Evolutionary conservation across 345 rosid genomes (phyloP).

Genomic region (Euclidium syriacum): DNA sequence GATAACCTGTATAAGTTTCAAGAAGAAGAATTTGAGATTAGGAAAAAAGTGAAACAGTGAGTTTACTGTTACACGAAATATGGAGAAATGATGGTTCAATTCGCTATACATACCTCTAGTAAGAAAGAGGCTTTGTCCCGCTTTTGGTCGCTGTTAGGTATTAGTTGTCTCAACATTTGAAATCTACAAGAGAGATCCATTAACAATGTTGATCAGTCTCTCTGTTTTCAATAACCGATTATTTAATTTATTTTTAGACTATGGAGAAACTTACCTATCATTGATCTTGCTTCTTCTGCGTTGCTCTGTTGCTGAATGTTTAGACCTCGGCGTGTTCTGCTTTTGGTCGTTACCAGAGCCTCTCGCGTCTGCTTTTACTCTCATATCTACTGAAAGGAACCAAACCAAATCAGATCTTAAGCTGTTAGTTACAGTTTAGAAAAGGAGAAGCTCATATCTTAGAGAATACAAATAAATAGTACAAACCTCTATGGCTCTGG

Average conservation of each 20-base stretch:
- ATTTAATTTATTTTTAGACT: no score
- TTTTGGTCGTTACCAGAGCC: conserved; percentile 60
- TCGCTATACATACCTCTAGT: conserved; percentile 53
- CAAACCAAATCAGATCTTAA: conserved; percentile 1
- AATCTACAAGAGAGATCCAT: conserved; percentile 49
- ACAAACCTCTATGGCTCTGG: conserved; percentile 51
- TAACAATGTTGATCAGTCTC: neutral
- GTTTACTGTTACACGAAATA: neutral
- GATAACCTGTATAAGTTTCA: conserved; percentile 53
- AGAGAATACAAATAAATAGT: no score
- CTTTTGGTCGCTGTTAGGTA: conserved; percentile 91
- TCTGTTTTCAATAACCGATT: neutral
- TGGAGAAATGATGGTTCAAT: neutral
- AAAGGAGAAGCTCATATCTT: neutral
- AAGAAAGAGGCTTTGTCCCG: conserved; percentile 96
- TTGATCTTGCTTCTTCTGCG: conserved; percentile 96
- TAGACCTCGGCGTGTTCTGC: conserved; percentile 83
- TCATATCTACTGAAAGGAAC: conserved; percentile 46
- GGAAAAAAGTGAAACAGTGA: neutral
- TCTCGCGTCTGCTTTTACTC: conserved; percentile 59
- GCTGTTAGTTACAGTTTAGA: neutral
- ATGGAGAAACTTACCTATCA: conserved; percentile 88
- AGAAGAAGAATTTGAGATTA: neutral
- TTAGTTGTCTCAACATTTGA: conserved; percentile 79
- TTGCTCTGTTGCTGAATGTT: conserved; percentile 99